Base-by-base conservation (phyloP, 345 rosid species). In the Populus davidiana region DNA sequence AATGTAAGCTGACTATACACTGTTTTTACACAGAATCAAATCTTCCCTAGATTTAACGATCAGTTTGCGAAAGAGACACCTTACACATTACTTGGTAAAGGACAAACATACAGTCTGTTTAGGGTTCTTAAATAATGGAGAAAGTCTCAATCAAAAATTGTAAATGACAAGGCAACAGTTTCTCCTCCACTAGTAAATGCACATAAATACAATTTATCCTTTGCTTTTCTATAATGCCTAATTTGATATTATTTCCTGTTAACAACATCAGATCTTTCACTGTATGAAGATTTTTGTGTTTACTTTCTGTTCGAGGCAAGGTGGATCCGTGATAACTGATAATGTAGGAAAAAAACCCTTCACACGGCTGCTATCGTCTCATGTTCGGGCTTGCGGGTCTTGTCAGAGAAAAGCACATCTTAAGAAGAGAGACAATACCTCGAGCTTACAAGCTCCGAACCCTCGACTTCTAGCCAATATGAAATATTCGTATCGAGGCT, bases 11-110 rank as follows among this genome's bases (percentile, higher is more conserved):
- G 63, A 78, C 64, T 43, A 65, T 65, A 56, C 14, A 62, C 70
- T 76, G 76, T 63, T 49, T 64, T 68, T 72, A 72, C 47, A 70
- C 44, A 31, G 41, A 67, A 67, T 13, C 67, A 82, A 72, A 83
- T 83, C 82, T 82, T 77, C 56, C 38, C 61, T 67, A 69, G 86
- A 83, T 81, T 76, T 73, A 59, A 52, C 21, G 77, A 76, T 41
- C 74, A 72, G 59, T 75, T 67, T 0, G 47, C 50, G 89, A 86
- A 77, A 86, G 52, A 68, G 88, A 86, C 84, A 68, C 35, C 56
- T 73, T 39, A 70, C 70, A 72, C 69, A 67, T 43, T 47, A 59
- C 38, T 68, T 25, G 25, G 11, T 47, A 80, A 59, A 65, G 20
- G 82, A 85, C 83, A 75, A 78, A 68, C 66, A 18, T 43, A 75